A percentile compares a stretch with the other conserved stretches of the same genome.
phyloP scores from a whole-genome alignment of 805 yeast genomes.

The Kuraishia borneana region DNA sequence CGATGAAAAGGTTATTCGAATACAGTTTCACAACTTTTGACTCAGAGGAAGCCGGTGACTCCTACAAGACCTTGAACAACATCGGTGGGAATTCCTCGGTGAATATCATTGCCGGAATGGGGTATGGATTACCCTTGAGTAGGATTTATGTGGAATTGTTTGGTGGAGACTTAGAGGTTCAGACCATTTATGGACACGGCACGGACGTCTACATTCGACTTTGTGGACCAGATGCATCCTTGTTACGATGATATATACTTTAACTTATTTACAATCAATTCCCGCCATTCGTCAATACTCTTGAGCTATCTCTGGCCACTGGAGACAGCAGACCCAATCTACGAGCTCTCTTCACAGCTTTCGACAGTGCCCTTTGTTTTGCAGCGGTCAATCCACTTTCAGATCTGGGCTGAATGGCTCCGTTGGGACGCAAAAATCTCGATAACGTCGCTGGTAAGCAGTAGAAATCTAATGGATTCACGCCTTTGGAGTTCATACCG shows the following conservation, averaged over 20 bases:
- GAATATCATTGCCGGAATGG: conserved; percentile 82
- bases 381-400: conserved; percentile 54
- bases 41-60: conserved; percentile 39
- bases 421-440: conserved; percentile 55
- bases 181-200: conserved; percentile 68
- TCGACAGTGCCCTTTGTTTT: conserved; percentile 62
- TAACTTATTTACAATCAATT: neutral
- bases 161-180: conserved; percentile 59
- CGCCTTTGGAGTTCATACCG: conserved; percentile 25
- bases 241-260: conserved; percentile 5
- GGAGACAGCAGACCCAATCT: conserved; percentile 70
- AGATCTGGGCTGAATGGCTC: conserved; percentile 65
- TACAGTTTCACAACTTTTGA: conserved; percentile 80
- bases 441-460: conserved; percentile 63
- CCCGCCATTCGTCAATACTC: neutral
- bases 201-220: conserved; percentile 61
- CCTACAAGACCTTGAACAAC: conserved; percentile 49
- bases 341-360: conserved; percentile 72
- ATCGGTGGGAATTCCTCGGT: conserved; percentile 38
- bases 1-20: conserved; percentile 62
- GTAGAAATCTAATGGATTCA: conserved; percentile 63
- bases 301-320: conserved; percentile 50
- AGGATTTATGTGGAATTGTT: conserved; percentile 64
- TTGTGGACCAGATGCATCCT: conserved; percentile 19
- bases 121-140: conserved; percentile 86